Percentiles rank a stretch among this genome's conserved stretches.
These are phyloP conservation scores for Agapanthus africanus DNA, from an alignment of 106 monocot species.

Conservation along the genomic window DNA sequence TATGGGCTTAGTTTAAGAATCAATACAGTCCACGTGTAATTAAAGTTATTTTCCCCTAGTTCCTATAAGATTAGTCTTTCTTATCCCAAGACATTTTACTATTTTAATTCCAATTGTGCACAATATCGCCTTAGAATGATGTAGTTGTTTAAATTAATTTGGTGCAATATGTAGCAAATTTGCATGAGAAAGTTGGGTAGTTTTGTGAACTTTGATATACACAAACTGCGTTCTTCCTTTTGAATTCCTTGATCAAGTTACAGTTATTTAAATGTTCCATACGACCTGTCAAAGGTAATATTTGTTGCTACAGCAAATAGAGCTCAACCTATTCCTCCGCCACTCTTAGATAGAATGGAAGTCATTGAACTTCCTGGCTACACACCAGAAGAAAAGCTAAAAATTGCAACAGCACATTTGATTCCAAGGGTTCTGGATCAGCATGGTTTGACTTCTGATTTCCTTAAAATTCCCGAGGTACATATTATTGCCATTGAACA, in stretches of 20 bases:
- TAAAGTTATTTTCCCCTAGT: not conserved
- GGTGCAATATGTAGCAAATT: not conserved
- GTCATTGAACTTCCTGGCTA: constrained; percentile 98
- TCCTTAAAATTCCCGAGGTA: constrained; percentile 92
- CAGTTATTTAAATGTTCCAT: constrained; percentile 97
- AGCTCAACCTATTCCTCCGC: constrained; percentile 83
- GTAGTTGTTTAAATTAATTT: not conserved
- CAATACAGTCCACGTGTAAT: not conserved
- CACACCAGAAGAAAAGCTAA: constrained; percentile 93
- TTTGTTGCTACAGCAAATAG: constrained; percentile 97
- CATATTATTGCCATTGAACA: constrained; percentile 1
- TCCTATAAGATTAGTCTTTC: not conserved
- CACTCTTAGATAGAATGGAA: constrained; percentile 94
- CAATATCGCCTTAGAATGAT: not conserved
- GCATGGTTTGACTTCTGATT: constrained; percentile 72
- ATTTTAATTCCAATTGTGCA: not conserved
- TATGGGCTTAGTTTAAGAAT: not conserved
- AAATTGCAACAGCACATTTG: constrained; percentile 77
- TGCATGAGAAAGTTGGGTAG: not conserved
- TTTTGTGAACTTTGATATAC: not conserved
- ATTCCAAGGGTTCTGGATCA: constrained; percentile 90
- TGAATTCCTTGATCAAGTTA: constrained; percentile 38
- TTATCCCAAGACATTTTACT: not conserved
- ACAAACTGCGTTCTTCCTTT: not conserved
- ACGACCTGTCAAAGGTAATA: constrained; percentile 89